Base-by-base conservation (phyloP, 805 yeast genomes). In the Candida piceae region DNA sequence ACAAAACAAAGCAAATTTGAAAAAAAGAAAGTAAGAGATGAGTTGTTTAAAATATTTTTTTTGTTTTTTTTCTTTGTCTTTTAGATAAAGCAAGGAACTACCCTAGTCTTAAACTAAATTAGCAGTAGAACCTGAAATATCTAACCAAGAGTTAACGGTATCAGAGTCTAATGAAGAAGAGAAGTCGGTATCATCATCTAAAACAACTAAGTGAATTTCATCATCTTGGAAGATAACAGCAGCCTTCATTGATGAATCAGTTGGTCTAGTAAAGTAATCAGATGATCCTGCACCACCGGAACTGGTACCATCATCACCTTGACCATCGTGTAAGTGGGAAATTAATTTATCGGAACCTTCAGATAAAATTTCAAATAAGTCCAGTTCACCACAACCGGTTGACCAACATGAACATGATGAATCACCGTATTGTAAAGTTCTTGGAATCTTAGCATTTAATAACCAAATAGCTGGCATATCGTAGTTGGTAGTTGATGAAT, bases 391-490 rank as follows among this genome's bases (percentile, higher is more conserved):
- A 69, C 98, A 93, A 44, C 97, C 97, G 38, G 95, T 74, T 36
- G 75, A 54, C 98, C 98, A 93, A 76, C 98, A 93, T 25, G 97
- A 87, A 72, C 97, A 93, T 16, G 74, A 60, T 18, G 80, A 60
- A 42, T 69, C 69, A 62, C 97, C 97, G 67, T 93, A 93, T 69
- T 93, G 97, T 56, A 80, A 67, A 50, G 97, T 89, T 74, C 98
- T 86, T 67, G 98, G 96, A 58, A 89, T 81, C 72, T 85, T 84
- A 45, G 96, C 96, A 63, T 89, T 89, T 62, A 89, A 77, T 63
- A 89, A 70, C 97, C 97, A 89, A 53, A 89, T 75, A 45, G 98
- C 97, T 49, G 98, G 98, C 97, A 93, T 90, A 64, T 93, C 97
- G 56, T 73, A 72, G 72, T 89, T 88, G 54, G 55, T 60, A 23